phyloP scores from a whole-genome alignment of 2,329 filamentous ascomycete genomes.

The Plectosphaerella sp. region DNA sequence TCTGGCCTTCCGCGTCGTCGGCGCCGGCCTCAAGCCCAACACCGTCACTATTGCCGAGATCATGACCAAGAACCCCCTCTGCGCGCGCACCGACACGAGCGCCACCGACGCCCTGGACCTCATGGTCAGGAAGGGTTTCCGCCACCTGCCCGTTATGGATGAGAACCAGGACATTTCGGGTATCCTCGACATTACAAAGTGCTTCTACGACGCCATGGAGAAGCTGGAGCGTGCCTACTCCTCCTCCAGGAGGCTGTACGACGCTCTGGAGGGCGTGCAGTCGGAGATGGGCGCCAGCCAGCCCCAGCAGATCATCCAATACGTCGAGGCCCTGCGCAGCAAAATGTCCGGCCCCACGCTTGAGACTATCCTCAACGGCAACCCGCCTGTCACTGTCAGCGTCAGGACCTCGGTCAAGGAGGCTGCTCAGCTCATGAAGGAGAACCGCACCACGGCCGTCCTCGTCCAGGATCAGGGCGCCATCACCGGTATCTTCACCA shows the following conservation, averaged over 20 bases:
- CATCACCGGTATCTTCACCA: constrained; percentile 98
- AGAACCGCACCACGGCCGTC: constrained; percentile 95
- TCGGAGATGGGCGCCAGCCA: constrained; percentile 94
- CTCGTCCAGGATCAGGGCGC: constrained; percentile 94
- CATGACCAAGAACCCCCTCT: constrained; percentile 99
- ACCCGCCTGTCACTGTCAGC: constrained; percentile 90
- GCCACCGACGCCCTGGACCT: constrained; percentile 95
- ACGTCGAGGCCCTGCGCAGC: constrained; percentile 87
- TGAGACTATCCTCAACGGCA: constrained; percentile 87
- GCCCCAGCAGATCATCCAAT: constrained; percentile 97
- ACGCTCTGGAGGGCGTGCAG: constrained; percentile 95
- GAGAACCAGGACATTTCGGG: constrained; percentile 99
- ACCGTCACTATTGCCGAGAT: constrained; percentile 94
- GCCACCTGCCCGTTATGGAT: constrained; percentile 97
- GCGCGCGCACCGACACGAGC: constrained; percentile 94
- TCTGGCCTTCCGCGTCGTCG: constrained; percentile 93
- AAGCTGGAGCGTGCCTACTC: constrained; percentile 97
- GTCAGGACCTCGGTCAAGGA: constrained; percentile 96
- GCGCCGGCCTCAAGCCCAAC: constrained; percentile 80
- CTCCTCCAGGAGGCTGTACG: constrained; percentile 96
- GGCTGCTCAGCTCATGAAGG: constrained; percentile 93
- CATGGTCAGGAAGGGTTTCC: constrained; percentile 97
- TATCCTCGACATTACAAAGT: constrained; percentile 98
- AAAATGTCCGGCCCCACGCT: constrained; percentile 99
- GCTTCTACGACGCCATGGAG: constrained; percentile 99